Base-by-base conservation (phyloP, 148 eudicot species). In the Polygonum aviculare region DNA sequence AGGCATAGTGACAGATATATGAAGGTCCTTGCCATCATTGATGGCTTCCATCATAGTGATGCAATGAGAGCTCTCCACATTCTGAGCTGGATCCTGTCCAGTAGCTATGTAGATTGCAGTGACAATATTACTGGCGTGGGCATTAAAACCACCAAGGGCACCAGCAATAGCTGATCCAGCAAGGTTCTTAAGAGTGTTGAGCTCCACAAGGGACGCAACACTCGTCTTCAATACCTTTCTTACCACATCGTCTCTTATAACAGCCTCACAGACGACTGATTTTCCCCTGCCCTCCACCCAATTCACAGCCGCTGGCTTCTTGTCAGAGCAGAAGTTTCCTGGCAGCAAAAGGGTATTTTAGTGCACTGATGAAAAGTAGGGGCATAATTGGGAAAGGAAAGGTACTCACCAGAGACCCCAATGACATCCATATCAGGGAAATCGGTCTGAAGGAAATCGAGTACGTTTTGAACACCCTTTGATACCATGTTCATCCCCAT, bases 231-330 rank as follows among this genome's bases (percentile, higher is more conserved):
- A 47, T 9, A 86, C 88, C 73, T 75, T 83, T 60, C 65, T 80
- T 21, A 88, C 88, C 45, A 86, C 89, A 59, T 88, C 86, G 21
- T 83, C 88, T 44, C 77, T 84, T 26, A 88, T 83, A 60, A 44
- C 74, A 22, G 91, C 91, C 82, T 88, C 91, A 55, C 89, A 88
- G 54, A 88, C 91, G 52, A 88, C 89, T 2, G 89, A 88, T 76
- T 88, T 88, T 36, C 91, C 91, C 26, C 88, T 80, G 63, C 91
- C 91, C 80, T 86, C 91, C 14, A 88, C 76, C 91, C 91, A 88
- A 38, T 88, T 88, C 36, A 88, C 87, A 51, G 91, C 91, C 78
- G 91, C 78, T 60, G 91, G 84, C 69, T 88, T 88, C 82, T 86
- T 88, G 78, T 88, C 91, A 18, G 91, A 86, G 77, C 91, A 88